A percentile compares a stretch with the other conserved stretches of the same genome.
Conservation (phyloP, 768 basidiomycete genomes). For the Leccinum barrowsii region DNA sequence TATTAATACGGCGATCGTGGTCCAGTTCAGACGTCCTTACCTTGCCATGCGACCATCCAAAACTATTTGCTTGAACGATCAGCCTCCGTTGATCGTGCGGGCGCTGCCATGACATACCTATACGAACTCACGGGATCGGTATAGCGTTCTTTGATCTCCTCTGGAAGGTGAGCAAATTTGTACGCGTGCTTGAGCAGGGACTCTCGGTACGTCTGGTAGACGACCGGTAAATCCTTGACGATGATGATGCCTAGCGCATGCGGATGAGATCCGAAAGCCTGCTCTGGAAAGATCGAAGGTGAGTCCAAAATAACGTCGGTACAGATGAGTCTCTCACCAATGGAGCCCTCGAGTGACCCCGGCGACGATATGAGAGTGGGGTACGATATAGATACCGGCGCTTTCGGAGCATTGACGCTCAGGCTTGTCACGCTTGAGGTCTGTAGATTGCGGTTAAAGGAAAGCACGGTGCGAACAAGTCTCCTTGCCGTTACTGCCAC, state of each 20-base stretch:
- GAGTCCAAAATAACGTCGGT: neutral
- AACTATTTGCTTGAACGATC: conserved; percentile 40
- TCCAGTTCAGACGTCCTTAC: conserved; percentile 32
- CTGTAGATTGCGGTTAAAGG: conserved; percentile 11
- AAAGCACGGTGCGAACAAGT: conserved; percentile 4
- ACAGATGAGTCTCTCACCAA: conserved; percentile 43
- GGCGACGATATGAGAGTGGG: conserved; percentile 51
- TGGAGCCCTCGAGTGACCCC: conserved; percentile 50
- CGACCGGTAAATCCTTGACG: conserved; percentile 72
- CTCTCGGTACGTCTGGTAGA: conserved; percentile 62
- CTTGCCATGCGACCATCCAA: conserved; percentile 99
- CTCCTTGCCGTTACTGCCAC: conserved; percentile 14
- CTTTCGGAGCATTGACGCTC: conserved; percentile 5
- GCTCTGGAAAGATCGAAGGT: conserved; percentile 39
- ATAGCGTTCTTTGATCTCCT: conserved; percentile 65
- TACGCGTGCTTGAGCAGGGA: conserved; percentile 72
- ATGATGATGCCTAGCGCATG: conserved; percentile 78
- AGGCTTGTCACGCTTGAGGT: conserved; percentile 14
- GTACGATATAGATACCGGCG: conserved; percentile 58
- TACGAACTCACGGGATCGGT: conserved; percentile 70
- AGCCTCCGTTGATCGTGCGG: neutral
- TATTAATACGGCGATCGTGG: neutral
- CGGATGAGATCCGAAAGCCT: conserved; percentile 80
- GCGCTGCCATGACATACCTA: conserved; percentile 47
- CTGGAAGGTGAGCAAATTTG: conserved; percentile 70